Evolutionary conservation across 805 yeast species (phyloP).

Genomic region (Pichia thaimueangensis): DNA sequence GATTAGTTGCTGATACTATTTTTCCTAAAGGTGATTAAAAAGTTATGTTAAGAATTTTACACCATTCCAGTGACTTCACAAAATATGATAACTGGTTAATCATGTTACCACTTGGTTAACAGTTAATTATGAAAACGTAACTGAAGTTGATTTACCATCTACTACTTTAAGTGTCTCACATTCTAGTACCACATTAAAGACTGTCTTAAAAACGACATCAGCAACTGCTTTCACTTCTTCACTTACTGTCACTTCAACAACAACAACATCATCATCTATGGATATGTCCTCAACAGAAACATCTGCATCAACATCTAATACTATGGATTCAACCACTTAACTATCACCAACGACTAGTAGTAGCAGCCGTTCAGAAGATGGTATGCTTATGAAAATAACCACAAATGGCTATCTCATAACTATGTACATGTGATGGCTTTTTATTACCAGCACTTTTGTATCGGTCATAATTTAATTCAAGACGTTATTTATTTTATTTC

Average conservation of each 20-base stretch:
- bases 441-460: too few species aligned
- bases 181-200: not conserved
- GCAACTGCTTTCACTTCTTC: too few species aligned
- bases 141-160: not conserved
- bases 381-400: too few species aligned
- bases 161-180: not conserved
- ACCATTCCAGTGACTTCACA: not conserved
- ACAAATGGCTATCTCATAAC: too few species aligned
- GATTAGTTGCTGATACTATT: slow-evolving; percentile 1
- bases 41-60: slow-evolving; percentile 2
- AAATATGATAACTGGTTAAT: slow-evolving; percentile 5
- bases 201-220: not conserved
- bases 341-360: too few species aligned
- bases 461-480: too few species aligned
- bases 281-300: not conserved
- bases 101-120: slow-evolving; percentile 7
- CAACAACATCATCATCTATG: not conserved
- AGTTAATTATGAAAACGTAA: not conserved
- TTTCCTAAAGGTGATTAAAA: slow-evolving; percentile 6
- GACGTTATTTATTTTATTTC: too few species aligned
- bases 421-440: too few species aligned
- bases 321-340: too few species aligned
- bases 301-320: too few species aligned
- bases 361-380: too few species aligned
- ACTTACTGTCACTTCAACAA: not conserved